Evolutionary conservation across 352 stramenopile species (phyloP).

Genomic region (Aphanomyces stellatus): DNA sequence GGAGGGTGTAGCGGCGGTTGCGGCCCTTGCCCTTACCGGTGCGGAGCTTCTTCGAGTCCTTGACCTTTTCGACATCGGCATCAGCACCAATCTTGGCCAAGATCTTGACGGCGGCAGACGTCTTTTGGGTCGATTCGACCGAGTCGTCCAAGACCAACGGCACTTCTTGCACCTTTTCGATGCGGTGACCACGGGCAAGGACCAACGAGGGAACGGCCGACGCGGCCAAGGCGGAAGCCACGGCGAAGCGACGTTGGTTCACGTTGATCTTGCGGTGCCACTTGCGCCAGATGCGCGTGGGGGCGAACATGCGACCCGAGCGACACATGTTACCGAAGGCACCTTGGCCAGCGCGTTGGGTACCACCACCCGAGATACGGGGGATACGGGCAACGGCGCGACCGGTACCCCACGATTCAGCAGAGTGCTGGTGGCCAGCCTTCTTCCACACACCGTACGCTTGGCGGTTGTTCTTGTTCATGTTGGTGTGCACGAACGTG

Average conservation of each 20-base stretch:
- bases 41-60: conserved; percentile 96
- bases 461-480: conserved; percentile 99
- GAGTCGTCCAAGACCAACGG: conserved; percentile 94
- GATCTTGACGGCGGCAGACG: conserved; percentile 91
- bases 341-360: conserved; percentile 95
- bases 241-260: conserved; percentile 96
- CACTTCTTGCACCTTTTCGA: conserved; percentile 96
- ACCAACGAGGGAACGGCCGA: conserved; percentile 96
- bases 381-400: conserved; percentile 99
- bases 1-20: conserved; percentile 95
- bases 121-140: conserved; percentile 93
- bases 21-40: conserved; percentile 98
- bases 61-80: conserved; percentile 96
- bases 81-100: conserved; percentile 91
- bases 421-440: conserved; percentile 95
- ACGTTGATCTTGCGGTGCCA: conserved; percentile 99
- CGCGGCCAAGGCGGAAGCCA: conserved; percentile 95
- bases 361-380: conserved; percentile 97
- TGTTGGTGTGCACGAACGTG: conserved; percentile 99
- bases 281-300: conserved; percentile 98
- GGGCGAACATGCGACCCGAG: conserved; percentile 97
- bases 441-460: conserved; percentile 95
- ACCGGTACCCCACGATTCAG: conserved; percentile 98
- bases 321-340: conserved; percentile 99
- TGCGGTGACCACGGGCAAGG: conserved; percentile 96